Evolutionary conservation across 2,329 filamentous ascomycete genomes (phyloP), one percentile per base, ranked within the genome.

Genomic region (Colletotrichum higginsianum): DNA sequence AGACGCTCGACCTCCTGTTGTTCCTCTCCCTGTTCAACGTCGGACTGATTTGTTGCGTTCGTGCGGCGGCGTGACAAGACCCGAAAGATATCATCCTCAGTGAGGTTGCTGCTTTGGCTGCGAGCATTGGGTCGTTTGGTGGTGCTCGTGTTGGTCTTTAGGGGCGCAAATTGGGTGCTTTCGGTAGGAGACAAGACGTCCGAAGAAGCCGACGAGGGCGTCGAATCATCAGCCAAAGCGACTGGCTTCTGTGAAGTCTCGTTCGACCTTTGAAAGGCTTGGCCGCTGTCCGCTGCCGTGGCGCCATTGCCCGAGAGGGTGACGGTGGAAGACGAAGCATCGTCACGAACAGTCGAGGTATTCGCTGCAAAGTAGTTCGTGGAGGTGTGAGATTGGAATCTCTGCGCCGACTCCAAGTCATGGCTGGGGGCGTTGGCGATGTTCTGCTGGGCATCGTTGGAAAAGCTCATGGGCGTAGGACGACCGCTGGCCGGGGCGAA

Each of bases 1-100:
- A 93, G 81, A 13, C 84, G 83, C 61, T 91, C 85, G 42, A 92
- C 87, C 75, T 90, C 88, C n/a, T 79, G 74, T 2, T 77, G 74
- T n/a, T 83, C 81, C 16, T 81, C 79, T 0, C 65, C 62, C n/a
- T 84, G 83, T 57, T 83, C 82, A 56, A 86, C 86, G 5, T 84
- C 80, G 0, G 75, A 77, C 6, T 76, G 72, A 0, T 76, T 75
- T 55, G 72, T 76, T 11, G 79, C 77, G 8, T 76, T 79, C 0
- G 86, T 87, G n/a, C 84, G 84, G 7, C 86, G 84, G 15, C 84
- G 82, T 0, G 87, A 88, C 0, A 90, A 74, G 0, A 79, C 83
- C 1, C 82, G 80, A 71, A 89, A 86, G 0, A 90, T 73, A 23
- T 89, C 86, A 30, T 89, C 86, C 75, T 90, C 87, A 2, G 81